Percentiles rank a stretch among this genome's conserved stretches.
Conservation (phyloP, 148 eudicot genomes). For the Vaccinium macrocarpon region DNA sequence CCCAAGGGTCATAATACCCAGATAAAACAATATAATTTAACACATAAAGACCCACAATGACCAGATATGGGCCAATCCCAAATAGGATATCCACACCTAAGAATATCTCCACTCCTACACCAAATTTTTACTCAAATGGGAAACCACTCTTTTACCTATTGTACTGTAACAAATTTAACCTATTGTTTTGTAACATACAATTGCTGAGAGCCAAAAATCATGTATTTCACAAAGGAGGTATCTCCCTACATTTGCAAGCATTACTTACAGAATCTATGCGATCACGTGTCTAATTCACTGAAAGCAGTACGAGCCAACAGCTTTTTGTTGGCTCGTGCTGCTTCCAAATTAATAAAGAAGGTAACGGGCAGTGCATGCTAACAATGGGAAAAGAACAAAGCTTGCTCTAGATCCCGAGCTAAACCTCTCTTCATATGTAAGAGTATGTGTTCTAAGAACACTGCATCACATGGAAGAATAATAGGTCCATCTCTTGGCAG, state of each 20-base stretch:
- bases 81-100: too few species aligned
- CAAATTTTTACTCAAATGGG: too few species aligned
- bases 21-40: too few species aligned
- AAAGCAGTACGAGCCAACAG: not conserved
- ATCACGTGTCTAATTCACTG: not conserved
- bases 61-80: too few species aligned
- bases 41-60: too few species aligned
- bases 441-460: slow-evolving; percentile 29
- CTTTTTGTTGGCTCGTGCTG: slow-evolving; percentile 33
- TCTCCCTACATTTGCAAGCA: not conserved
- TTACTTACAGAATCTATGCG: not conserved
- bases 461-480: slow-evolving; percentile 38
- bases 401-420: slow-evolving; percentile 19
- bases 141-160: too few species aligned
- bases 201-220: not conserved
- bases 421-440: slow-evolving; percentile 22
- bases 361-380: not conserved
- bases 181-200: too few species aligned
- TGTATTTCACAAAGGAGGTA: not conserved
- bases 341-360: not conserved
- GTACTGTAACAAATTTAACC: too few species aligned
- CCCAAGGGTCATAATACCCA: too few species aligned
- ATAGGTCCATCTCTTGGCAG: slow-evolving; percentile 39
- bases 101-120: too few species aligned
- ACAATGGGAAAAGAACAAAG: slow-evolving; percentile 17